A percentile compares a stretch with the other conserved stretches of the same genome.
Evolutionary conservation across 768 basidiomycete genomes (phyloP).

Genomic region (Trametes maxima): DNA sequence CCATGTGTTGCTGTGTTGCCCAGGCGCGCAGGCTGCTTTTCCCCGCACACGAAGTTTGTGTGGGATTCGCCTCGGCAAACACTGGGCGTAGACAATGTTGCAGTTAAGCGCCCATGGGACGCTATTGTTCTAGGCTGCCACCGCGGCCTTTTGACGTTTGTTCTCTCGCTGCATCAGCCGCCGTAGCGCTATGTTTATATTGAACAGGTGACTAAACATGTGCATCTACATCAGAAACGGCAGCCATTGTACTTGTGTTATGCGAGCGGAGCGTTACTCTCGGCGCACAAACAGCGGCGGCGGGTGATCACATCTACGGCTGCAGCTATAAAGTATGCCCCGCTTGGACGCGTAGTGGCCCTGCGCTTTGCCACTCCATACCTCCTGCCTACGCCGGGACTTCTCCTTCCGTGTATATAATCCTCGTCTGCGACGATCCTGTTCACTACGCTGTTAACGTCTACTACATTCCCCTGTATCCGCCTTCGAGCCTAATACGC

Average conservation of each 20-base stretch:
- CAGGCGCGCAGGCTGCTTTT: too few species aligned
- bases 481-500: background rate
- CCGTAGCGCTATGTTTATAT: conserved; percentile 1
- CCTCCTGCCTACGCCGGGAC: background rate
- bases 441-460: background rate
- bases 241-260: conserved; percentile 3
- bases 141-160: conserved; percentile 1
- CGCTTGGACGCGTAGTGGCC: background rate
- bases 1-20: too few species aligned
- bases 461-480: too few species aligned
- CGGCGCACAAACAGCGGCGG: background rate
- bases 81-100: conserved; percentile 1
- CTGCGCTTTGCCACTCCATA: conserved; percentile 2
- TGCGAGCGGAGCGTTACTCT: background rate
- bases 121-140: conserved; percentile 10
- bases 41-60: too few species aligned
- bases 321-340: conserved; percentile 4
- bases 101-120: background rate
- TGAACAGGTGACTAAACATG: background rate
- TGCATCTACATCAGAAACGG: background rate
- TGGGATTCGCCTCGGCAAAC: too few species aligned
- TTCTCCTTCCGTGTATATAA: conserved; percentile 2
- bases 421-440: conserved; percentile 22
- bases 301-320: background rate
- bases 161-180: conserved; percentile 5